A percentile compares a stretch with the other conserved stretches of the same genome.
Conservation (phyloP, 257 asterid species). For the Primulina huaijiensis region DNA sequence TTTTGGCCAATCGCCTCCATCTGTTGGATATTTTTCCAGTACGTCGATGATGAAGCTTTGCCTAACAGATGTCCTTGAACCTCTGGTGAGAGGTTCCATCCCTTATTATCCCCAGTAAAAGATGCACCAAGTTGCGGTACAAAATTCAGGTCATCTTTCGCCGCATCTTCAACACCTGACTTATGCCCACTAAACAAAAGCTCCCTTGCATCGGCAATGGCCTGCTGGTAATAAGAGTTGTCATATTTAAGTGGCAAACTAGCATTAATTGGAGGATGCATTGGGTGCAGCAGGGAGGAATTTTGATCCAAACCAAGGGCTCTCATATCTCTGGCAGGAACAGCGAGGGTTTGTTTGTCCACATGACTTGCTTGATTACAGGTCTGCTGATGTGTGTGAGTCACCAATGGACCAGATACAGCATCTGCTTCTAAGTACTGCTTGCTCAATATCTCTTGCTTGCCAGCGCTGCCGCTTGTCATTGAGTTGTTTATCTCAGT, state of each 20-base stretch:
- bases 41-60: constrained; percentile 29
- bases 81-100: constrained; percentile 30
- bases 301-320: constrained; percentile 35
- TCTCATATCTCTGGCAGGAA: constrained; percentile 28
- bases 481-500: constrained; percentile 24
- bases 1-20: constrained; percentile 26
- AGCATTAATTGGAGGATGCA: constrained; percentile 29
- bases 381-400: constrained; percentile 24
- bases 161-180: constrained; percentile 28
- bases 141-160: constrained; percentile 24
- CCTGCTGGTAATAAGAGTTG: constrained; percentile 30
- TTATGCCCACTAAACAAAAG: constrained; percentile 29
- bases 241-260: constrained; percentile 29
- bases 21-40: constrained; percentile 30
- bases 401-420: constrained; percentile 27
- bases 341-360: constrained; percentile 18
- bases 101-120: constrained; percentile 27
- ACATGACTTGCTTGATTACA: constrained; percentile 33
- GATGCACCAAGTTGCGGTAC: constrained; percentile 26
- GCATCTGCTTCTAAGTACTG: constrained; percentile 27
- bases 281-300: constrained; percentile 33
- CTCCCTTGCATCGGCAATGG: constrained; percentile 38
- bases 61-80: constrained; percentile 26
- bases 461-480: constrained; percentile 21
- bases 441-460: constrained; percentile 24